These are phyloP conservation scores for Aspergillus heteromorphus DNA, from an alignment of 495 filamentous ascomycete species.

Conservation along the genomic window DNA sequence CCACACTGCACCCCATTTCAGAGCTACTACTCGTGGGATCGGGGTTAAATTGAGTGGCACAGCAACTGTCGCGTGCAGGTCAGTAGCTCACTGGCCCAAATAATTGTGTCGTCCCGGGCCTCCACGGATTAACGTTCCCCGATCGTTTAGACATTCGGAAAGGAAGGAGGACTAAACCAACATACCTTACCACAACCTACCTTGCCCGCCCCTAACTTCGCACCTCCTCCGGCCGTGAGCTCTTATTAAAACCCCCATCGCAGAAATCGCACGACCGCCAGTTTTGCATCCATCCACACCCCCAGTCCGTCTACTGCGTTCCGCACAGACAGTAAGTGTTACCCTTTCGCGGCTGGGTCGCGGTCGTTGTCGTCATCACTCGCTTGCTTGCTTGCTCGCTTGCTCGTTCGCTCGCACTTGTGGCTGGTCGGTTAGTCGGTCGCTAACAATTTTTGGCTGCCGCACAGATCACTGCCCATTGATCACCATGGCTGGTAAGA, in stretches of 20 bases:
- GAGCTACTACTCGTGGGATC: no score
- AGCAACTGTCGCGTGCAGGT: neutral
- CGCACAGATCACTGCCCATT: constrained; percentile 3
- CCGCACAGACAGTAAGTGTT: constrained; percentile 12
- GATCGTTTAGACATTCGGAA: constrained; percentile 18
- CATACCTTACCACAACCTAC: no score
- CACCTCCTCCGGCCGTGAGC: neutral
- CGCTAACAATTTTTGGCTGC: neutral
- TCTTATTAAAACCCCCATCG: constrained; percentile 4
- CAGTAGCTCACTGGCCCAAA: neutral
- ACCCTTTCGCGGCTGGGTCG: neutral
- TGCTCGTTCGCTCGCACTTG: no score
- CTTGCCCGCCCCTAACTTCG: constrained; percentile 17
- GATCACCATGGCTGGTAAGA: constrained; percentile 35
- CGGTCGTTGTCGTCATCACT: constrained; percentile 10
- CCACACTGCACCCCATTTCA: neutral
- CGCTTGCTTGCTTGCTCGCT: no score
- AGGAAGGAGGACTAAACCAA: constrained; percentile 16
- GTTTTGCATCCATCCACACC: constrained; percentile 1
- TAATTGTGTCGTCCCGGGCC: constrained; percentile 3
- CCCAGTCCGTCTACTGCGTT: neutral
- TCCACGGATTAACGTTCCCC: constrained; percentile 26
- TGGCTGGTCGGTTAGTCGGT: no score
- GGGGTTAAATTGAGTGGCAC: no score
- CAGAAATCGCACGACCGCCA: neutral